Percentiles rank a stretch among this genome's conserved stretches.
Conservation (phyloP, 2,329 filamentous ascomycete genomes). For the Penicillium occitanis region DNA sequence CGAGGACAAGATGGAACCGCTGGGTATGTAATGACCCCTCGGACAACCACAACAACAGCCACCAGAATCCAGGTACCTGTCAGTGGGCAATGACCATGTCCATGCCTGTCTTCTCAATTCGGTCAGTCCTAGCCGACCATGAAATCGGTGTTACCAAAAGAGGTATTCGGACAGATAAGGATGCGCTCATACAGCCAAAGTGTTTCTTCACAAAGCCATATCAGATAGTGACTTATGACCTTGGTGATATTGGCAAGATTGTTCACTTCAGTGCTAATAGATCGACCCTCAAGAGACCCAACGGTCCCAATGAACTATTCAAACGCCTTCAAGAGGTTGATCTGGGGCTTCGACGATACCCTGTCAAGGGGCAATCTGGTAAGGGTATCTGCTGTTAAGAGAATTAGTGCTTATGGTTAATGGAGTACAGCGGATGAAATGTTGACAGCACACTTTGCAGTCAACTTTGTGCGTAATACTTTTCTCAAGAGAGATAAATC, state of each 20-base stretch:
- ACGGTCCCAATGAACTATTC: constrained; percentile 65
- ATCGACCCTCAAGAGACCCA: constrained; percentile 50
- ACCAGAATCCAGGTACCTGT: constrained; percentile 35
- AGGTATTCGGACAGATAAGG: constrained; percentile 27
- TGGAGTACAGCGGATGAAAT: neutral
- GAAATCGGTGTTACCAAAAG: constrained; percentile 33
- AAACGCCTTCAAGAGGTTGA: constrained; percentile 46
- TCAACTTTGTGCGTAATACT: constrained; percentile 46
- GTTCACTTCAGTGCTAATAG: constrained; percentile 59
- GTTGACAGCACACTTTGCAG: constrained; percentile 49
- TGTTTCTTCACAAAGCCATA: constrained; percentile 36
- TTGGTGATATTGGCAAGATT: constrained; percentile 46
- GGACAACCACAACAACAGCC: neutral
- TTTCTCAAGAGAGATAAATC: neutral
- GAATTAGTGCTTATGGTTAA: neutral
- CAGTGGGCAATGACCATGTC: constrained; percentile 45
- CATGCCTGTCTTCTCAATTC: constrained; percentile 31
- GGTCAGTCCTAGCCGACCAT: constrained; percentile 34
- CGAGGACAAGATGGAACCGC: constrained; percentile 59
- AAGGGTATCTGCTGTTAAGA: constrained; percentile 22
- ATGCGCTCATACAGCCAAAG: constrained; percentile 28
- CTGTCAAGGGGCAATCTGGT: constrained; percentile 36
- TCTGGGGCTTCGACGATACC: constrained; percentile 49
- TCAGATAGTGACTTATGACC: constrained; percentile 35
- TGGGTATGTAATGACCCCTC: constrained; percentile 56